Evolutionary conservation across 441 rosid genomes (phyloP).

Genomic region (Lepidium campestre): DNA sequence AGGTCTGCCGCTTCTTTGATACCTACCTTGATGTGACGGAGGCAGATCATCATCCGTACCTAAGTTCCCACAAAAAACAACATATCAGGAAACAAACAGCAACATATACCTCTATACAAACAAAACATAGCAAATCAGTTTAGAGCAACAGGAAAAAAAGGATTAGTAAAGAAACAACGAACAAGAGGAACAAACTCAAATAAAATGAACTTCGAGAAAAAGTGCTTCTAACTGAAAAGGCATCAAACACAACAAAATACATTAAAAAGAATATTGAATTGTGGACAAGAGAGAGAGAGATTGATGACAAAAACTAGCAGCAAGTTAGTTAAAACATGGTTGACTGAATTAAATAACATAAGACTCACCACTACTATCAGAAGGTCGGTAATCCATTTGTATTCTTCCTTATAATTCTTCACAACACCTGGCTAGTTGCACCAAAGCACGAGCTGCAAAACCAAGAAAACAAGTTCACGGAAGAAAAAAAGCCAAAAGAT

Average conservation of each 20-base stretch:
- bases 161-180: not conserved
- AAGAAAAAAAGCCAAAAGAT: not conserved
- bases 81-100: not conserved
- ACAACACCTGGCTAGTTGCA: conserved; percentile 10
- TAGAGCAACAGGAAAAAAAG: not conserved
- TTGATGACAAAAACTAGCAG: not conserved
- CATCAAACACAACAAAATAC: not conserved
- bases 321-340: not conserved
- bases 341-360: not conserved
- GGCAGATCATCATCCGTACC: conserved; percentile 99
- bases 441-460: conserved; percentile 25
- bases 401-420: conserved; percentile 29
- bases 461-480: not conserved
- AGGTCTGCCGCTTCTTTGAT: conserved; percentile 65
- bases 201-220: not conserved
- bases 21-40: conserved; percentile 87
- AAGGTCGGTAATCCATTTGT: conserved; percentile 62
- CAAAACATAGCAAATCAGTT: not conserved
- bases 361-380: conserved; percentile 85
- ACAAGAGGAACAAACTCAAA: not conserved
- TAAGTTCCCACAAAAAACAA: conserved; percentile 31
- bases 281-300: not conserved
- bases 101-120: not conserved
- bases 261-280: not conserved
- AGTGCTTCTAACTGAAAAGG: not conserved